These are phyloP conservation scores for Lentinula novae-zelandiae DNA, from an alignment of 1,284 basidiomycete genomes.

Conservation along the genomic window DNA sequence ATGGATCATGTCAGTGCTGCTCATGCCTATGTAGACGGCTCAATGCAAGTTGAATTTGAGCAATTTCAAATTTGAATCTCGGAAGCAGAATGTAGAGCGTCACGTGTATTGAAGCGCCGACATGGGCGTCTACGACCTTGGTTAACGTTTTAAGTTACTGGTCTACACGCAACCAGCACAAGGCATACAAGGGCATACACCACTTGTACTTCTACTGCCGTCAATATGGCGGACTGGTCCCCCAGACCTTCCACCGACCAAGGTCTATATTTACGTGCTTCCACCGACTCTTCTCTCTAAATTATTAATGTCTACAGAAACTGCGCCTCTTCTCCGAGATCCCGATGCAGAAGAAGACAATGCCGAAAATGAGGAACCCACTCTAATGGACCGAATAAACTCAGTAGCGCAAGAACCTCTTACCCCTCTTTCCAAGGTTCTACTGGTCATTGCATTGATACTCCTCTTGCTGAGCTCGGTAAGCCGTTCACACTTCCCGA, in stretches of 20 bases:
- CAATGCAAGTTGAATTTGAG: too few species aligned
- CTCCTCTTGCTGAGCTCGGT: conserved; percentile 78
- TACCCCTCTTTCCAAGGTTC: conserved; percentile 81
- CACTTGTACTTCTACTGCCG: background rate
- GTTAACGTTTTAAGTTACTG: too few species aligned
- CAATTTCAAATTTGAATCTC: too few species aligned
- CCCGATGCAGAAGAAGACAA: conserved; percentile 27
- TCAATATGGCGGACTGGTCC: conserved; percentile 18
- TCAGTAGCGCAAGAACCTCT: conserved; percentile 69
- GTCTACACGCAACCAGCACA: conserved; percentile 5
- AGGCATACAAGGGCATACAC: background rate
- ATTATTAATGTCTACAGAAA: conserved; percentile 34
- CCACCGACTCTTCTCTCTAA: background rate
- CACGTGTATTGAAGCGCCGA: background rate
- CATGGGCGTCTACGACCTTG: too few species aligned
- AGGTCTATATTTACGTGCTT: conserved; percentile 28
- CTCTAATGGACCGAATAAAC: conserved; percentile 49
- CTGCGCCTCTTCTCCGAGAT: conserved; percentile 50
- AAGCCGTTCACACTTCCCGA: conserved; percentile 16
- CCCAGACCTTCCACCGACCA: conserved; percentile 32
- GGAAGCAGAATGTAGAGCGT: background rate
- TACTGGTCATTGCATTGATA: conserved; percentile 71
- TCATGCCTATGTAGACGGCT: too few species aligned
- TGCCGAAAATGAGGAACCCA: conserved; percentile 24
- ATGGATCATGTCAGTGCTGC: background rate